Conservation (phyloP, 2,329 filamentous ascomycete species). For the Diaporthe vexans region DNA sequence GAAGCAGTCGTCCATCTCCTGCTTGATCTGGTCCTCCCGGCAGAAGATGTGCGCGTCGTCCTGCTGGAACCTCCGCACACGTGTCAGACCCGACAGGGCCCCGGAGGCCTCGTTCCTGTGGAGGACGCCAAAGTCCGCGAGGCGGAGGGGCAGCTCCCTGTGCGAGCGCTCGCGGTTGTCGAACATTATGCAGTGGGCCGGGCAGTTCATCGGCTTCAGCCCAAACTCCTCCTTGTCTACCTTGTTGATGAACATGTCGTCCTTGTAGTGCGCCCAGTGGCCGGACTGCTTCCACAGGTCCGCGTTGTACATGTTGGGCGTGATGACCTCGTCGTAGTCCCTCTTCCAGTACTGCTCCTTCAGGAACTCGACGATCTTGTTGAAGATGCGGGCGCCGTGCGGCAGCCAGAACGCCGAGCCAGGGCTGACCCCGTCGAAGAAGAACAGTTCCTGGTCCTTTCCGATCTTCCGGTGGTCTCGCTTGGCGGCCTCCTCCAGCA, state of each 20-base stretch:
- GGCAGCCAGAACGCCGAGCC: slow-evolving; percentile 94
- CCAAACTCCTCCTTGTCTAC: slow-evolving; percentile 82
- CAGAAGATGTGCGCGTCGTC: slow-evolving; percentile 98
- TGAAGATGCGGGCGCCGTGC: slow-evolving; percentile 94
- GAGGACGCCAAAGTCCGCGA: slow-evolving; percentile 95
- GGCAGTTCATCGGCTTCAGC: slow-evolving; percentile 98
- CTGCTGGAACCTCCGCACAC: slow-evolving; percentile 94
- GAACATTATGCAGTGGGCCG: slow-evolving; percentile 92
- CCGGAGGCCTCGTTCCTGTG: slow-evolving; percentile 97
- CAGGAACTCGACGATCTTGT: slow-evolving; percentile 85
- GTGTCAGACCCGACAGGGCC: slow-evolving; percentile 89
- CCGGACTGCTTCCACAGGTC: slow-evolving; percentile 95
- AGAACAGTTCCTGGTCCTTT: slow-evolving; percentile 96
- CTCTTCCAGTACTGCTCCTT: slow-evolving; percentile 92
- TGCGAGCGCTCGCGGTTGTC: slow-evolving; percentile 87
- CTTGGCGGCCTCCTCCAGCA: slow-evolving; percentile 97
- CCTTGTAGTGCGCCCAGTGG: slow-evolving; percentile 93
- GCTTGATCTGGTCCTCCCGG: slow-evolving; percentile 79
- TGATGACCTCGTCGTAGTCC: slow-evolving; percentile 94
- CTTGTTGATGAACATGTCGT: slow-evolving; percentile 87
- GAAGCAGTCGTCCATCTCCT: slow-evolving; percentile 86
- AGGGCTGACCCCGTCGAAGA: slow-evolving; percentile 95
- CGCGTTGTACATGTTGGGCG: slow-evolving; percentile 96
- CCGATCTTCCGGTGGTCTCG: slow-evolving; percentile 95
- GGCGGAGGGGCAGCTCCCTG: slow-evolving; percentile 88